Percentiles rank a stretch among this genome's conserved stretches.
These are phyloP conservation scores for Xylaria sp. DNA, from an alignment of 2,329 filamentous ascomycete species.

Conservation along the genomic window DNA sequence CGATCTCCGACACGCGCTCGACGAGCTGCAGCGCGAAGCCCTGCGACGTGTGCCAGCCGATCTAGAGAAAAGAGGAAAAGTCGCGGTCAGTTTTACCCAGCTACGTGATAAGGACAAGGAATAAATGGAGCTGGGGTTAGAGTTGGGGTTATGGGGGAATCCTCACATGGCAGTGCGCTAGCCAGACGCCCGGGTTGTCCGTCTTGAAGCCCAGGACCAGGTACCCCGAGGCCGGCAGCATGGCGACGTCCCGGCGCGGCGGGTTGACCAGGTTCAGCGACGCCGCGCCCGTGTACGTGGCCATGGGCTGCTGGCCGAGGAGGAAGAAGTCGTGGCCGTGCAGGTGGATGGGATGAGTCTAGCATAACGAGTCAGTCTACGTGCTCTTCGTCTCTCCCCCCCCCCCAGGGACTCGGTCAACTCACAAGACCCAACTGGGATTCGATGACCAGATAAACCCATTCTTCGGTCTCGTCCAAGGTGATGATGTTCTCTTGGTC, in stretches of 20 bases:
- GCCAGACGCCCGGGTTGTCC: slow-evolving; percentile 56
- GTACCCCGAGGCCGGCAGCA: slow-evolving; percentile 49
- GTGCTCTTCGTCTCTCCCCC: not conserved
- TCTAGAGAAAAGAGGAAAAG: slow-evolving; percentile 33
- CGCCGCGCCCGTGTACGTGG: slow-evolving; percentile 34
- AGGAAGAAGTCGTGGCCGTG: slow-evolving; percentile 50
- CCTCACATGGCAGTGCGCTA: slow-evolving; percentile 41
- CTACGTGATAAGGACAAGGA: not conserved
- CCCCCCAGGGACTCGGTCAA: slow-evolving; percentile 8
- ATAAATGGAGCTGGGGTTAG: not conserved
- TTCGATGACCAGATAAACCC: slow-evolving; percentile 43
- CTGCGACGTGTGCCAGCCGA: slow-evolving; percentile 53
- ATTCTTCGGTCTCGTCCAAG: slow-evolving; percentile 36
- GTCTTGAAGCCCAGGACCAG: slow-evolving; percentile 53
- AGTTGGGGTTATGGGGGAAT: not conserved
- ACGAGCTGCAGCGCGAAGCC: slow-evolving; percentile 59
- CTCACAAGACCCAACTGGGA: slow-evolving; percentile 26
- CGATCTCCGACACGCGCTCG: slow-evolving; percentile 38
- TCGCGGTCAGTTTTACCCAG: not conserved
- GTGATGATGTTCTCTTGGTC: slow-evolving; percentile 36
- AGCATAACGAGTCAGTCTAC: slow-evolving; percentile 4
- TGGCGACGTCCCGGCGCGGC: slow-evolving; percentile 52
- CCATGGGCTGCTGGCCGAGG: slow-evolving; percentile 37
- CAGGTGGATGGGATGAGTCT: slow-evolving; percentile 47
- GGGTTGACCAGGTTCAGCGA: slow-evolving; percentile 46